These are phyloP conservation scores for Cerrena zonata DNA, from an alignment of 1,284 basidiomycete genomes.

Conservation along the genomic window DNA sequence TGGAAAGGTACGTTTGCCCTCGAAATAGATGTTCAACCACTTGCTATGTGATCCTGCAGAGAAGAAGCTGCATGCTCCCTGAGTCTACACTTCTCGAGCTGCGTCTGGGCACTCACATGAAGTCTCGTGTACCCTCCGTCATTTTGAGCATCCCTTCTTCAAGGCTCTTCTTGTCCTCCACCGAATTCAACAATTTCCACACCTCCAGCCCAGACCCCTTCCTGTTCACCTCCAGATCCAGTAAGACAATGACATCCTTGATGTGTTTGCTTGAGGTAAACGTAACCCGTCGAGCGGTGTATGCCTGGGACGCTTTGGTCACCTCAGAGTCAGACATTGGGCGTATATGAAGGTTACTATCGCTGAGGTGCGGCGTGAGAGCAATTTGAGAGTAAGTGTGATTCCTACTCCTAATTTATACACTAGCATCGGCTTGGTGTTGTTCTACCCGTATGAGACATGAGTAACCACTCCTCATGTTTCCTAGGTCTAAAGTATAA, in stretches of 20 bases:
- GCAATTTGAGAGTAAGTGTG: no score
- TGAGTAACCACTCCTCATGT: no score
- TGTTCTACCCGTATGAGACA: no score
- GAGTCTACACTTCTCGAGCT: neutral
- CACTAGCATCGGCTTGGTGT: no score
- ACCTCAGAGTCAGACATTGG: conserved; percentile 3
- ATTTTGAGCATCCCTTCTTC: conserved; percentile 25
- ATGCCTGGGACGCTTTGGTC: conserved; percentile 16
- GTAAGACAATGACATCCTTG: conserved; percentile 37
- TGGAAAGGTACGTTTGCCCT: conserved; percentile 20
- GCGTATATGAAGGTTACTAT: no score
- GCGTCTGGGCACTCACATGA: conserved; percentile 38
- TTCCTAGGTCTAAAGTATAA: no score
- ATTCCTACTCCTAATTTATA: no score
- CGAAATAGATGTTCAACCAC: conserved; percentile 36
- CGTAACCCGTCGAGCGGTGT: conserved; percentile 38
- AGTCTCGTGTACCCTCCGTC: conserved; percentile 32
- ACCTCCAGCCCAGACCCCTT: conserved; percentile 26
- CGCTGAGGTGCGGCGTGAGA: no score
- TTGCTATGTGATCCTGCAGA: conserved; percentile 33
- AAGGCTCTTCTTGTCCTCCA: conserved; percentile 35
- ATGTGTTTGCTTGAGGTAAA: conserved; percentile 39
- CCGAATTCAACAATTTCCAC: conserved; percentile 23
- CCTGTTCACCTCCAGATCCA: conserved; percentile 41
- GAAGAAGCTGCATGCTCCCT: conserved; percentile 36